Conservation (phyloP, 139 green algal species). For the Chlorella sp. region DNA sequence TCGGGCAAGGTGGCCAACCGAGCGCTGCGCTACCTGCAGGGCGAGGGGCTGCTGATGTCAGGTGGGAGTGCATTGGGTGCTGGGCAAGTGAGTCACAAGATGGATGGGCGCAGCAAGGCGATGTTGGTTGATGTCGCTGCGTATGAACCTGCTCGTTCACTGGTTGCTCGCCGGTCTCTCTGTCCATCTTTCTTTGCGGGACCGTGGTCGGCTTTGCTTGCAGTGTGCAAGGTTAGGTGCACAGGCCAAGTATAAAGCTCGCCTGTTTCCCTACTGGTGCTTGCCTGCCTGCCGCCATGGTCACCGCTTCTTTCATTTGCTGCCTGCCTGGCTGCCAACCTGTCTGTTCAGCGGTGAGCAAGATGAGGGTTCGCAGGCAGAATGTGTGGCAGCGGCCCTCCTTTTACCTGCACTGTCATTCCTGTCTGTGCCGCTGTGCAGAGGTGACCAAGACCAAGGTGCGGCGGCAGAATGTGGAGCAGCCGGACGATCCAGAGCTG, state of each 20-base stretch:
- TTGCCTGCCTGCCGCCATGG: too few species aligned
- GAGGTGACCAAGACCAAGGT: conserved; percentile 32
- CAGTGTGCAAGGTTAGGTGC: too few species aligned
- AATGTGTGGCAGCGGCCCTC: background rate
- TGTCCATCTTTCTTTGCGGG: background rate
- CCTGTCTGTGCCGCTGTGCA: background rate
- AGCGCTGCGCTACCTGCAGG: conserved; percentile 48
- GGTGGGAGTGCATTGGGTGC: background rate
- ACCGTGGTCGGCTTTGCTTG: background rate
- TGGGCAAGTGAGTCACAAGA: too few species aligned
- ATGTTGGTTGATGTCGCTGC: background rate
- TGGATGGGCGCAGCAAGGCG: too few species aligned
- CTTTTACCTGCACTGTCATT: background rate
- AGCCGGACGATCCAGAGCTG: conserved; percentile 38
- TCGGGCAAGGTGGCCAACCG: conserved; percentile 30
- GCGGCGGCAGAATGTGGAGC: conserved; percentile 32
- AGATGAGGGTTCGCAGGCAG: background rate
- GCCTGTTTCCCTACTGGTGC: too few species aligned
- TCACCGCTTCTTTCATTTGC: too few species aligned
- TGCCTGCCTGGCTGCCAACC: background rate
- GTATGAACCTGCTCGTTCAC: too few species aligned
- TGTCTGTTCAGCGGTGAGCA: background rate
- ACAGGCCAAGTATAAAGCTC: too few species aligned
- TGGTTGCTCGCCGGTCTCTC: background rate
- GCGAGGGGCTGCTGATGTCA: conserved; percentile 39